A percentile compares a stretch with the other conserved stretches of the same genome.
Evolutionary conservation across 1,284 basidiomycete species (phyloP).

Genomic region (Farysia itapuensis): DNA sequence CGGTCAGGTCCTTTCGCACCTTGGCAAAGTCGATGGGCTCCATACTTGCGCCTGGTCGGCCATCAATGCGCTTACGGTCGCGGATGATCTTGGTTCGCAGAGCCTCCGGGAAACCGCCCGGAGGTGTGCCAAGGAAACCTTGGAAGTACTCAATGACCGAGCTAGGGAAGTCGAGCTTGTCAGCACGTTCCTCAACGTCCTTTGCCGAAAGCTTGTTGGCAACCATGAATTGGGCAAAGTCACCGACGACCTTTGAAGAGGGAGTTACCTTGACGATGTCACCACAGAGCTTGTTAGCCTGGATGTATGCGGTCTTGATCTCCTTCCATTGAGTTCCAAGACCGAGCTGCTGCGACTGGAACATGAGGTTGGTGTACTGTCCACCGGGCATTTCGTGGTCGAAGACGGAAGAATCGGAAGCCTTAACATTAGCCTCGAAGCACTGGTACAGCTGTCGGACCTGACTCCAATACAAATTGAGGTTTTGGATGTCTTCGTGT

Average conservation of each 20-base stretch:
- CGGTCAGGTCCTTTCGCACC: conserved; percentile 87
- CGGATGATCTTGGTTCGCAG: conserved; percentile 88
- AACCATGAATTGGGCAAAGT: conserved; percentile 96
- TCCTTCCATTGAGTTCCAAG: conserved; percentile 97
- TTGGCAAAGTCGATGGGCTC: conserved; percentile 90
- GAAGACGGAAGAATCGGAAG: conserved; percentile 82
- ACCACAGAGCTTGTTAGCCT: conserved; percentile 72
- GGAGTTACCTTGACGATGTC: conserved; percentile 99
- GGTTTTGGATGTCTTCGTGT: conserved; percentile 93
- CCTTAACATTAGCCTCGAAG: conserved; percentile 98
- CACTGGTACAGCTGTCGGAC: conserved; percentile 91
- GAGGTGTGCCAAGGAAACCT: conserved; percentile 77
- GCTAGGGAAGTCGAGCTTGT: conserved; percentile 93
- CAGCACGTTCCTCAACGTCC: conserved; percentile 82
- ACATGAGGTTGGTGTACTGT: conserved; percentile 67
- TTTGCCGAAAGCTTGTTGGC: conserved; percentile 85
- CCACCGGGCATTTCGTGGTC: conserved; percentile 99
- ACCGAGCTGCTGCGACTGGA: conserved; percentile 97
- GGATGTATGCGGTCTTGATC: conserved; percentile 96
- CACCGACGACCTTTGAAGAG: conserved; percentile 97
- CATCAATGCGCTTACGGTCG: conserved; percentile 88
- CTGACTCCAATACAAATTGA: conserved; percentile 98
- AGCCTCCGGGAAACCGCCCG: conserved; percentile 96
- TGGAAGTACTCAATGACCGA: conserved; percentile 63
- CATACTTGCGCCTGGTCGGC: conserved; percentile 84